These are phyloP conservation scores for Teratosphaeria viscida DNA, from an alignment of 2,329 filamentous ascomycete species.

Conservation along the genomic window DNA sequence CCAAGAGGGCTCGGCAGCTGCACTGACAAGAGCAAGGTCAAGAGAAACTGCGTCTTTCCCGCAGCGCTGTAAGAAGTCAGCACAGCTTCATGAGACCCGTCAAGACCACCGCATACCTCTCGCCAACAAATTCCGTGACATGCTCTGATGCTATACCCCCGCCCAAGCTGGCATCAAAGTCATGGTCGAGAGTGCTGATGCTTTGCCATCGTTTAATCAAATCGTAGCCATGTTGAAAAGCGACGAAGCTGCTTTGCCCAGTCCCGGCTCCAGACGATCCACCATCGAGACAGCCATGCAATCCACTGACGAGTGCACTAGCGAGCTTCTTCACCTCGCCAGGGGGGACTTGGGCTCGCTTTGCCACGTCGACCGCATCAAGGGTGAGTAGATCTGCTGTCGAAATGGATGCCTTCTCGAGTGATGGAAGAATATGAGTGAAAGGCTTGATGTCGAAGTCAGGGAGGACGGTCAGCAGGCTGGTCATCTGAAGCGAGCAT, in stretches of 20 bases:
- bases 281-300: conserved; percentile 37
- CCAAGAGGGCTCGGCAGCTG: conserved; percentile 64
- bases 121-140: conserved; percentile 82
- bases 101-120: conserved; percentile 49
- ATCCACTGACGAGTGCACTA: conserved; percentile 53
- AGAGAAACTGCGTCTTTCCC: conserved; percentile 89
- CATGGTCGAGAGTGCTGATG: conserved; percentile 72
- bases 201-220: conserved; percentile 39
- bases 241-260: not conserved
- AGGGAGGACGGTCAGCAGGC: conserved; percentile 74
- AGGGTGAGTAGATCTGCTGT: conserved; percentile 78
- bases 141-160: conserved; percentile 74
- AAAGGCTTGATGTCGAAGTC: conserved; percentile 63
- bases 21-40: conserved; percentile 71
- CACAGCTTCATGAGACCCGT: not conserved
- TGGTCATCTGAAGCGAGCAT: conserved; percentile 53
- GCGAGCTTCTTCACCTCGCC: conserved; percentile 68
- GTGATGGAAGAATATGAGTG: conserved; percentile 62
- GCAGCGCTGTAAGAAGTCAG: conserved; percentile 49
- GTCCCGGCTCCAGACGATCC: not conserved
- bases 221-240: conserved; percentile 25
- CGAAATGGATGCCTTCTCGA: conserved; percentile 69
- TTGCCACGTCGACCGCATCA: conserved; percentile 72
- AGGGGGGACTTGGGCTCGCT: conserved; percentile 70
- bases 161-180: conserved; percentile 59